Conservation (phyloP, 495 filamentous ascomycete species). For the Aeminium ludgeri region DNA sequence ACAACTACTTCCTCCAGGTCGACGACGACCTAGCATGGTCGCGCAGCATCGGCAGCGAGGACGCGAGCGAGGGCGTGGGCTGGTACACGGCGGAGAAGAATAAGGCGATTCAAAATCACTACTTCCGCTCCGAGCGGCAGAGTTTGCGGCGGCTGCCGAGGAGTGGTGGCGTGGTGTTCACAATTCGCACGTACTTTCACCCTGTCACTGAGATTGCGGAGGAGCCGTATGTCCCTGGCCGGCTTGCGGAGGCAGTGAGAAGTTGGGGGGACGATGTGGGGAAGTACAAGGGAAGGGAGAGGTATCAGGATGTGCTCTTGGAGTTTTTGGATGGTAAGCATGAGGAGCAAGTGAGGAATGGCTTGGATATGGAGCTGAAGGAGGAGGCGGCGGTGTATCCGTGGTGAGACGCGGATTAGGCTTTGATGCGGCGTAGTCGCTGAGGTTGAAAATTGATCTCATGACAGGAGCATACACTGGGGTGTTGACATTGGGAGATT, state of each 20-base stretch:
- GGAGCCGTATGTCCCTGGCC: conserved; percentile 26
- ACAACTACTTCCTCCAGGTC: conserved; percentile 30
- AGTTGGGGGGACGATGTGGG: conserved; percentile 81
- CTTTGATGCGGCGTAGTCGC: no score
- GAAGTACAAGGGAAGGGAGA: conserved; percentile 69
- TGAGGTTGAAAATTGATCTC: no score
- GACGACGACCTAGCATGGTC: conserved; percentile 35
- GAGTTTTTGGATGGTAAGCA: conserved; percentile 73
- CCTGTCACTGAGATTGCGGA: conserved; percentile 25
- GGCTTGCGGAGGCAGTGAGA: conserved; percentile 29
- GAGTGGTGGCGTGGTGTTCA: conserved; percentile 49
- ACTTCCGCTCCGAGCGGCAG: conserved; percentile 69
- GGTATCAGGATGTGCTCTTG: conserved; percentile 60
- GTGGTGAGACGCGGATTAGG: conserved; percentile 3
- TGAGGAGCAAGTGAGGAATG: conserved; percentile 51
- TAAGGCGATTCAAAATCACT: conserved; percentile 54
- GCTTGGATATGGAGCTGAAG: conserved; percentile 27
- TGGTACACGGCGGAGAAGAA: conserved; percentile 71
- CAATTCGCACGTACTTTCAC: conserved; percentile 28
- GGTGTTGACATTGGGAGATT: no score
- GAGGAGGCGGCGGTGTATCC: conserved; percentile 18
- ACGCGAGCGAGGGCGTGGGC: conserved; percentile 37
- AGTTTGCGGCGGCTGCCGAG: conserved; percentile 54
- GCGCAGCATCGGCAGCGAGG: conserved; percentile 57
- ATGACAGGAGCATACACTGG: no score